A percentile compares a stretch with the other conserved stretches of the same genome.
phyloP scores from a whole-genome alignment of 2,329 filamentous ascomycete species.

The Claviceps monticola region DNA sequence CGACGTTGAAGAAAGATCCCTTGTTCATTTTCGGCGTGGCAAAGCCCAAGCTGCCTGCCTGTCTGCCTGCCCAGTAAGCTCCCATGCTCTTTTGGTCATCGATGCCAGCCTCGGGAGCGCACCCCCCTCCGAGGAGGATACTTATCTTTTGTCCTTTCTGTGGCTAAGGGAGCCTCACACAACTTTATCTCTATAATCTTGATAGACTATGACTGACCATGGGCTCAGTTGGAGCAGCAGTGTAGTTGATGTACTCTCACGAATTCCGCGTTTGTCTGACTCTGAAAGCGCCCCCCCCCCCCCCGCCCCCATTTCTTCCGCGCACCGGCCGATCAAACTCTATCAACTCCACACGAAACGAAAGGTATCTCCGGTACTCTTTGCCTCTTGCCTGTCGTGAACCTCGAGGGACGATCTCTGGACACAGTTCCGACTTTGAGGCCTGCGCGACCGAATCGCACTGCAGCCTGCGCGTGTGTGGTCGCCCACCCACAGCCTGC shows the following conservation, averaged over 20 bases:
- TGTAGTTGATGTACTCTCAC: neutral
- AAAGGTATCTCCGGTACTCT: neutral
- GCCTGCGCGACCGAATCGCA: neutral
- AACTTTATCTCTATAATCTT: neutral
- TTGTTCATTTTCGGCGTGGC: constrained; percentile 7
- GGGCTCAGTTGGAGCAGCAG: neutral
- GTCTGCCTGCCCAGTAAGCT: constrained; percentile 6
- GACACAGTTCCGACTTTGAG: constrained; percentile 1
- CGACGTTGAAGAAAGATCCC: neutral
- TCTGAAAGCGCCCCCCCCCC: neutral
- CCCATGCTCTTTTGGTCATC: constrained; percentile 1
- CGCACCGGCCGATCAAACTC: neutral
- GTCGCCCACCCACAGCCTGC: constrained; percentile 1
- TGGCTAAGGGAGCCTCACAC: constrained; percentile 2
- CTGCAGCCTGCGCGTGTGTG: neutral
- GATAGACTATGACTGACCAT: constrained; percentile 10
- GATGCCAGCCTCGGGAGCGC: neutral
- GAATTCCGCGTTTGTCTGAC: neutral
- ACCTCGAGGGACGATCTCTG: constrained; percentile 2
- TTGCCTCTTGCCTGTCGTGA: neutral
- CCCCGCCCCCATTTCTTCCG: neutral
- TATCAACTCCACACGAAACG: constrained; percentile 1
- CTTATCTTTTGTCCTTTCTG: neutral
- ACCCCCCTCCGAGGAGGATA: neutral
- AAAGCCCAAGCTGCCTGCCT: constrained; percentile 3